A percentile compares a stretch with the other conserved stretches of the same genome.
phyloP scores from a whole-genome alignment of 805 yeast genomes.

The Spathaspora girioi region DNA sequence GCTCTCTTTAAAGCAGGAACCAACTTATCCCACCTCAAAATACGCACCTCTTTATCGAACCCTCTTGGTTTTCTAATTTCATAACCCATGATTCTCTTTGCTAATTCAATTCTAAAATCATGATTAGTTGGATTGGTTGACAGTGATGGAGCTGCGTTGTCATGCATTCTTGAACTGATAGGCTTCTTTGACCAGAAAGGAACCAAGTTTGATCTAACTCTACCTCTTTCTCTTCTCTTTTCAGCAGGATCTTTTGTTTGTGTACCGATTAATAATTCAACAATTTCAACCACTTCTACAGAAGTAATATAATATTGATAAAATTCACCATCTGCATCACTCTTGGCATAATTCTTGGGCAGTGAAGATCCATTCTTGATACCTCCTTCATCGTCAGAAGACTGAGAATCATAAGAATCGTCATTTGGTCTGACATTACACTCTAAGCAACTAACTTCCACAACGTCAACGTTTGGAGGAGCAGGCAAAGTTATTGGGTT shows the following conservation, averaged over 20 bases:
- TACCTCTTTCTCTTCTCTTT: slow-evolving; percentile 60
- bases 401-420: slow-evolving; percentile 26
- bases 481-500: slow-evolving; percentile 38
- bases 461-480: slow-evolving; percentile 44
- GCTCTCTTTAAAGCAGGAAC: slow-evolving; percentile 61
- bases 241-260: slow-evolving; percentile 44
- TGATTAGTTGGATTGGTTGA: slow-evolving; percentile 16
- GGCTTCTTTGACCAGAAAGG: slow-evolving; percentile 67
- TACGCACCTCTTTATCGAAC: slow-evolving; percentile 64
- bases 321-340: slow-evolving; percentile 21
- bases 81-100: slow-evolving; percentile 63
- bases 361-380: slow-evolving; percentile 13
- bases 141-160: slow-evolving; percentile 7
- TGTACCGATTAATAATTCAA: slow-evolving; percentile 56
- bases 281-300: slow-evolving; percentile 64
- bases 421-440: slow-evolving; percentile 25
- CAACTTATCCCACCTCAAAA: slow-evolving; percentile 57
- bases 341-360: slow-evolving; percentile 10
- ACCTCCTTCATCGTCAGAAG: slow-evolving; percentile 21
- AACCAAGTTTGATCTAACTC: slow-evolving; percentile 62
- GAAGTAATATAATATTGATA: slow-evolving; percentile 53
- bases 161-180: slow-evolving; percentile 43
- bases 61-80: slow-evolving; percentile 63
- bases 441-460: slow-evolving; percentile 59
- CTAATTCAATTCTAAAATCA: slow-evolving; percentile 49